phyloP scores from a whole-genome alignment of 106 monocot species.

The Agapanthus africanus region DNA sequence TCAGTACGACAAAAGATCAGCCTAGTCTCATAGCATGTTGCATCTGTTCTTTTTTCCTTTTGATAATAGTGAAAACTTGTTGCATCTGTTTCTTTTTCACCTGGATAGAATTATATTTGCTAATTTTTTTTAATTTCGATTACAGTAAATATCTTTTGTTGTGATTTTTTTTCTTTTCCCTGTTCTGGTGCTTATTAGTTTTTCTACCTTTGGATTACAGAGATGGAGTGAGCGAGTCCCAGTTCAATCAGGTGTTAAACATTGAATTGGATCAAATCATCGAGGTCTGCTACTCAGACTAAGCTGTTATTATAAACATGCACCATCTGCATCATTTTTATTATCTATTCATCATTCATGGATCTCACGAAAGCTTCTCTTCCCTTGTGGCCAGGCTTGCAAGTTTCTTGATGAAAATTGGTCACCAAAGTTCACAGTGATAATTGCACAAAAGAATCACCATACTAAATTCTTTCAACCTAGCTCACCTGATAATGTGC shows the following conservation, averaged over 20 bases:
- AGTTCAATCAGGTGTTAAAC: constrained; percentile 87
- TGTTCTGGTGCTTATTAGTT: background rate
- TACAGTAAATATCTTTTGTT: background rate
- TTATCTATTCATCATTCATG: constrained; percentile 1
- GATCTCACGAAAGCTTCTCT: constrained; percentile 9
- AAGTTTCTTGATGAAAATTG: constrained; percentile 79
- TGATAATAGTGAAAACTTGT: background rate
- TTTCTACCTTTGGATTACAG: constrained; percentile 18
- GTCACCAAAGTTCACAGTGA: constrained; percentile 74
- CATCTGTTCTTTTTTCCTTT: background rate
- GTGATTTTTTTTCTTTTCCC: background rate
- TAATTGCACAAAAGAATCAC: constrained; percentile 92
- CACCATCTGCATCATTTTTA: background rate
- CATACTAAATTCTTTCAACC: constrained; percentile 86
- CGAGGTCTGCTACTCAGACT: constrained; percentile 39
- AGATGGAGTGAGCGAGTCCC: constrained; percentile 97
- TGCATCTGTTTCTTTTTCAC: too few species aligned
- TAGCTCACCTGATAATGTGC: constrained; percentile 65
- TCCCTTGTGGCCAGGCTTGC: constrained; percentile 51
- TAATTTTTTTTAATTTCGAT: too few species aligned
- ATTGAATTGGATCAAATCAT: constrained; percentile 94
- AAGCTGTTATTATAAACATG: background rate
- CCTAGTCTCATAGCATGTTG: background rate
- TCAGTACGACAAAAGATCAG: too few species aligned
- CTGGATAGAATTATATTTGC: background rate